These are phyloP conservation scores for Arachis stenosperma DNA, from an alignment of 306 rosid genomes.

Conservation along the genomic window DNA sequence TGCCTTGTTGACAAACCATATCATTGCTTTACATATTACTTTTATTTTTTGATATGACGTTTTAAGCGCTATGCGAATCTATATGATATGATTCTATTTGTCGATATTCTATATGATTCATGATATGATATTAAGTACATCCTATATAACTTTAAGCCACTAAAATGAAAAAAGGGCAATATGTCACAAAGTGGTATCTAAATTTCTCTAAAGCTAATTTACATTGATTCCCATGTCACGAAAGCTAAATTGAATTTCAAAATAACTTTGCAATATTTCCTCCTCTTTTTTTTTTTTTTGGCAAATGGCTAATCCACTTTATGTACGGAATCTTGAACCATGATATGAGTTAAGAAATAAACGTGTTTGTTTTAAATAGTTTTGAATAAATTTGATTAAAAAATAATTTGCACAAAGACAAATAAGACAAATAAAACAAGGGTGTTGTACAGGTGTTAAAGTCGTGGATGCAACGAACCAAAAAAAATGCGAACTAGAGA, in stretches of 20 bases:
- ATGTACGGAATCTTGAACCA: background rate
- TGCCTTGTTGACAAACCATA: background rate
- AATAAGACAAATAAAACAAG: background rate
- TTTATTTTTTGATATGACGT: background rate
- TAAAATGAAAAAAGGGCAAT: background rate
- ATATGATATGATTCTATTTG: background rate
- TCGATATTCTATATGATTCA: too few species aligned
- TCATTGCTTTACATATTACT: conserved; percentile 6
- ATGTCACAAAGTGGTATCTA: background rate
- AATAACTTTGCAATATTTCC: too few species aligned
- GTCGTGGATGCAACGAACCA: background rate
- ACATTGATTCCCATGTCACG: background rate
- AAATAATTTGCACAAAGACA: background rate
- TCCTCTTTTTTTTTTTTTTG: background rate
- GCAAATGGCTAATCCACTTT: background rate
- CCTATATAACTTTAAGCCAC: background rate
- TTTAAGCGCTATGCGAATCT: background rate
- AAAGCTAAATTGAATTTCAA: too few species aligned
- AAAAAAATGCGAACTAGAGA: background rate
- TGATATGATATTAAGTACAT: conserved; percentile 5
- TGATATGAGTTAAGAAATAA: conserved; percentile 1
- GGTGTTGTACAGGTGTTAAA: too few species aligned
- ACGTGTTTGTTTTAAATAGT: background rate
- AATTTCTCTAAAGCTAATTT: background rate
- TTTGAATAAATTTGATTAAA: background rate